Evolutionary conservation across 192 early-diverging fungal genomes (phyloP).

Genomic region (Umbelopsis sp.): DNA sequence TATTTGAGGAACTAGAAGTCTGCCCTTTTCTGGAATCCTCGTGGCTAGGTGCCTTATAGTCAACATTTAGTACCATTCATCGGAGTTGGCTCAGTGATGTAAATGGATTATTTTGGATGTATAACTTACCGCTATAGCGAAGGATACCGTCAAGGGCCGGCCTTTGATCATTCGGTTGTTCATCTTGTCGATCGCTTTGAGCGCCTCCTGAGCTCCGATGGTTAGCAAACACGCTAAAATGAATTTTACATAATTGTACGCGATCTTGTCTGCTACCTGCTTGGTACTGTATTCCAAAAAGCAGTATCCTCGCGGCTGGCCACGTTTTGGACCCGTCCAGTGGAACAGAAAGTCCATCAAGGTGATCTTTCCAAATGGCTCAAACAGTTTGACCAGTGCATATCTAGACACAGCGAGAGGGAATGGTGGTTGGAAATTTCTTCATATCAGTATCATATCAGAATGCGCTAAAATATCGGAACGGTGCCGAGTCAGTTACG

Average conservation of each 20-base stretch:
- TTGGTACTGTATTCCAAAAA: constrained; percentile 64
- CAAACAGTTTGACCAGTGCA: constrained; percentile 67
- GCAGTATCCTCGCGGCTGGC: constrained; percentile 71
- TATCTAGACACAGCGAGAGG: constrained; percentile 42
- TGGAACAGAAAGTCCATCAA: constrained; percentile 70
- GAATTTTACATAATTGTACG: not conserved
- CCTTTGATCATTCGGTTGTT: constrained; percentile 57
- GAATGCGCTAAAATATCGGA: not conserved
- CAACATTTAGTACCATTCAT: not conserved
- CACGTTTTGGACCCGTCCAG: constrained; percentile 62
- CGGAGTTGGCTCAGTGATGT: not conserved
- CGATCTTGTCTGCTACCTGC: constrained; percentile 34
- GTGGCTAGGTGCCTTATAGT: constrained; percentile 42
- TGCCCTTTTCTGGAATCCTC: constrained; percentile 43
- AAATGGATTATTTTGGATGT: not conserved
- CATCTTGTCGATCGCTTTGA: constrained; percentile 56
- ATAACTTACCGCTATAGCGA: constrained; percentile 54
- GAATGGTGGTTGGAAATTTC: not conserved
- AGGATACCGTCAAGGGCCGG: constrained; percentile 63
- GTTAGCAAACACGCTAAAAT: not conserved
- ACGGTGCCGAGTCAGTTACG: not conserved
- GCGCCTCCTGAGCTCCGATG: constrained; percentile 43
- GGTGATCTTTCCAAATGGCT: constrained; percentile 66
- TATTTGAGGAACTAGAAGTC: constrained; percentile 29
- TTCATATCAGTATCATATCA: not conserved